phyloP scores from a whole-genome alignment of 78 protist species.

The Dictyostelium intermedium region DNA sequence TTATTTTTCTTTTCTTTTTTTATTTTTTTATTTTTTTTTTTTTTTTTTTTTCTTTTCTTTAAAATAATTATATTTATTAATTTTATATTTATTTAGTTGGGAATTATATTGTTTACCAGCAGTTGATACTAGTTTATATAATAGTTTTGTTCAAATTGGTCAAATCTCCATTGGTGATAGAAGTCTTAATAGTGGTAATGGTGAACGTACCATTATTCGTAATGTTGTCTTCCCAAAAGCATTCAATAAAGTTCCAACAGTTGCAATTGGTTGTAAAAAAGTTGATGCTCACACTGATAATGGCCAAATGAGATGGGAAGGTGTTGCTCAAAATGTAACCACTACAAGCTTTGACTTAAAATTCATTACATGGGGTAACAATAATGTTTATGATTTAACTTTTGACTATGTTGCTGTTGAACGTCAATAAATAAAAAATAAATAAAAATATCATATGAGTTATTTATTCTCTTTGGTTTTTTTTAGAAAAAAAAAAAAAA shows the following conservation, averaged over 20 bases:
- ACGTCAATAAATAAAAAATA: too few species aligned
- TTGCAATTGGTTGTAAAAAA: background rate
- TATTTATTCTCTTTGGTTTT: too few species aligned
- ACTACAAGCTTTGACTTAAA: background rate
- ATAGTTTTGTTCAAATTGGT: slow-evolving; percentile 4
- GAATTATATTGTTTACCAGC: background rate
- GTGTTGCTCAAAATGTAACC: background rate
- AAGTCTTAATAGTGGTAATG: background rate
- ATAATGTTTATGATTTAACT: background rate
- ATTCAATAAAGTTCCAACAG: background rate
- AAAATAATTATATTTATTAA: background rate
- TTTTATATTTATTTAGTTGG: too few species aligned
- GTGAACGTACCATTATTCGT: background rate
- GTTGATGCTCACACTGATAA: slow-evolving; percentile 1
- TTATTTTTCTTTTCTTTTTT: background rate
- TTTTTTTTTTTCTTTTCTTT: background rate
- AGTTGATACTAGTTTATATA: too few species aligned
- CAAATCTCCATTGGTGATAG: background rate
- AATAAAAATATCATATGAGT: too few species aligned
- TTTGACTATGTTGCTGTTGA: slow-evolving; percentile 15
- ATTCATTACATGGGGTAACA: slow-evolving; percentile 19
- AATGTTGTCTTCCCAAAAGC: background rate
- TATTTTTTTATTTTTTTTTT: background rate
- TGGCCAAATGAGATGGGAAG: slow-evolving; percentile 19
- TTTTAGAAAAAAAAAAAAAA: background rate